Conservation (phyloP, 257 asterid species). For the Solanum sejunctum region DNA sequence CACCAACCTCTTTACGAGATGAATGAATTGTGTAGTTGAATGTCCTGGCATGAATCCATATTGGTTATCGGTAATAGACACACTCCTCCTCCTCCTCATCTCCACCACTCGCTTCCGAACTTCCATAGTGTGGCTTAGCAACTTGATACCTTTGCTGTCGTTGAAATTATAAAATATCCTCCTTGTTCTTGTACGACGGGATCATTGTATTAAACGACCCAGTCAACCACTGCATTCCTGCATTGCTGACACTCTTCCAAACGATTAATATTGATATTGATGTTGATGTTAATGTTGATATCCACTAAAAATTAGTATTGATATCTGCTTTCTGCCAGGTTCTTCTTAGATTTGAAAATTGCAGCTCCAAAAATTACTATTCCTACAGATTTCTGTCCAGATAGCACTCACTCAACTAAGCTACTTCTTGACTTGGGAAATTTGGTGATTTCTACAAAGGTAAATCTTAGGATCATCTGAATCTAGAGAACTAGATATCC, state of each 20-base stretch:
- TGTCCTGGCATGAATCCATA: not conserved
- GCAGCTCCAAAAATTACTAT: constrained; percentile 96
- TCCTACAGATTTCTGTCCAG: constrained; percentile 84
- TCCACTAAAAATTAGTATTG: not conserved
- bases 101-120: not conserved
- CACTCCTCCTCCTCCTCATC: not conserved
- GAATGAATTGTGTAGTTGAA: not conserved
- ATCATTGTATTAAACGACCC: not conserved
- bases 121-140: not conserved
- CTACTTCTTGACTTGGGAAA: constrained; percentile 97
- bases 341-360: constrained; percentile 84
- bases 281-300: not conserved
- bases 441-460: constrained; percentile 77
- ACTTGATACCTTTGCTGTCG: not conserved
- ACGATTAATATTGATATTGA: not conserved
- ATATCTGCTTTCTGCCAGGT: constrained; percentile 41
- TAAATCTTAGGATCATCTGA: constrained; percentile 7
- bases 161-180: not conserved
- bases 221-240: not conserved
- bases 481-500: not conserved
- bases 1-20: not conserved
- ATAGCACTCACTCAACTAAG: constrained; percentile 65
- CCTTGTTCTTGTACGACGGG: not conserved
- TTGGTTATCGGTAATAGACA: not conserved
- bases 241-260: not conserved